Evolutionary conservation across 2,329 filamentous ascomycete species (phyloP), one percentile per base, ranked within the genome.

Genomic region (Stachybotrys echinatus): DNA sequence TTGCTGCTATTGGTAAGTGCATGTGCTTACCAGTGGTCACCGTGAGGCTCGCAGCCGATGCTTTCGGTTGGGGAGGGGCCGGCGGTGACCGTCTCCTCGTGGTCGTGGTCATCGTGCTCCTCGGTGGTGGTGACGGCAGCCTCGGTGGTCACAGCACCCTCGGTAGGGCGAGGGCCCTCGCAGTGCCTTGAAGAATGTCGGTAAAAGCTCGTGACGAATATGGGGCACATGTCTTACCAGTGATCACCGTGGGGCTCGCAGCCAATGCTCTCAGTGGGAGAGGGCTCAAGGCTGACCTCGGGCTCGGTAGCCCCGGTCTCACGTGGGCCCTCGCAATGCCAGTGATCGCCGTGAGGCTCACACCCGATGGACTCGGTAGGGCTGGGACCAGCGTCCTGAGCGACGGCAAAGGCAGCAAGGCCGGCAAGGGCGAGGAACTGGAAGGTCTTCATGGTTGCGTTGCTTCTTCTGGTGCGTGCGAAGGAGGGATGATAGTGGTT

Each of bases 331-430:
- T 42, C 39, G 18, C 39, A 42, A 18, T 44, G 42, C 22, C 43
- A 45, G 43, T 31, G 23, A 4, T 27, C 23, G 8, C 43, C 23
- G 23, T 45, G 43, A 19, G 43, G 43, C 43, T 27, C 22, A 18
- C 21, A 31, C 12, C 44, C 44, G 19, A 46, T 37, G n/a, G 23
- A 34, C 44, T 46, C 23, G 23, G 44, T 46, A 34, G 44, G 44
- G 44, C 44, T 46, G 14, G 44, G 44, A n/a, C 22, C 44, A 23
- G 27, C 22, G 14, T 46, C 44, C 27, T 46, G 44, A 19, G 44
- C 44, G 12, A 21, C 44, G 44, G 27, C 18, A 23, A 46, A n/a
- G 23, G 44, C 23, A 19, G 19, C 44, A 21, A 46, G 19, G 27
- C 44, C 43, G 6, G 27, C 44, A n/a, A 46, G 23, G 44, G 44